Percentiles rank a stretch among this genome's conserved stretches.
Evolutionary conservation across 306 rosid species (phyloP).

Genomic region (Castanea sativa): DNA sequence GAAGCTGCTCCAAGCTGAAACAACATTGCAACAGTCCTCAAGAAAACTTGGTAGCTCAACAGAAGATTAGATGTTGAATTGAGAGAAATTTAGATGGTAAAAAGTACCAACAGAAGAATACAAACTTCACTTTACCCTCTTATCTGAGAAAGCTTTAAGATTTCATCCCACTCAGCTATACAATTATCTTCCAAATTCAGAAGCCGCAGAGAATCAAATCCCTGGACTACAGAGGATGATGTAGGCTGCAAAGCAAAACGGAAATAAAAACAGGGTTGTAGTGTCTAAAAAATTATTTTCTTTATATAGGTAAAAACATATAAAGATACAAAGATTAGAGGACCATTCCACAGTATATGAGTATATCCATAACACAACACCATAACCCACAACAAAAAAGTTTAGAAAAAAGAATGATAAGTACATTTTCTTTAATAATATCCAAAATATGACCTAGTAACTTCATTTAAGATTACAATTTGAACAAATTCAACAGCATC

Average conservation of each 20-base stretch:
- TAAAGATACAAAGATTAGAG: not conserved
- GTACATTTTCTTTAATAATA: not conserved
- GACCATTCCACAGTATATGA: not conserved
- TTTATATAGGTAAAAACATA: no score
- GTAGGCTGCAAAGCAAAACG: constrained; percentile 52
- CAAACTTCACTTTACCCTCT: constrained; percentile 49
- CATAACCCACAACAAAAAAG: not conserved
- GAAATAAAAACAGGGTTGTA: constrained; percentile 17
- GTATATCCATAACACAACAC: no score
- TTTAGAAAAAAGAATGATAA: not conserved
- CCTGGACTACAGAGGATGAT: constrained; percentile 66
- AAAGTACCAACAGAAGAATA: not conserved
- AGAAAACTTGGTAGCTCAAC: constrained; percentile 27
- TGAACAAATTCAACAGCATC: constrained; percentile 12
- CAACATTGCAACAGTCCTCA: constrained; percentile 28
- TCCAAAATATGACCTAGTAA: not conserved
- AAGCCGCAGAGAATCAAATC: constrained; percentile 74
- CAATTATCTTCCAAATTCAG: constrained; percentile 87
- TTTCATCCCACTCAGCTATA: constrained; percentile 79
- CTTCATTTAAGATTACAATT: constrained; percentile 1
- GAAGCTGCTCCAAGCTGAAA: constrained; percentile 95
- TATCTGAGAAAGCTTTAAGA: constrained; percentile 74
- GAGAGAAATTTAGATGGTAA: constrained; percentile 10
- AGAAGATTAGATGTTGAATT: constrained; percentile 8
- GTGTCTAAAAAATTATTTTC: not conserved